Base-by-base conservation (phyloP, 192 early-diverging fungal species). In the Coemansia erecta region DNA sequence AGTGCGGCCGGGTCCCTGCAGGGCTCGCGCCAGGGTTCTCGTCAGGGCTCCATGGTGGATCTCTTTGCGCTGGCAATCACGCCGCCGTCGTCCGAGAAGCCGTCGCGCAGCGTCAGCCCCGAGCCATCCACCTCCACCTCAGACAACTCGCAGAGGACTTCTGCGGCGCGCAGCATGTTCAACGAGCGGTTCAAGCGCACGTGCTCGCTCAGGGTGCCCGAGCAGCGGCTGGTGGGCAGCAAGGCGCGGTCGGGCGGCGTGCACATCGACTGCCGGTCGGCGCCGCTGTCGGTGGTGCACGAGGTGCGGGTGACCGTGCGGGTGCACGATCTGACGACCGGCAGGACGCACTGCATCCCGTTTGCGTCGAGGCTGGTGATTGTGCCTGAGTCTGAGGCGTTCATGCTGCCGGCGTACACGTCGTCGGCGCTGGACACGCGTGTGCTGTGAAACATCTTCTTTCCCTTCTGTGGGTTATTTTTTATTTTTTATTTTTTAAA, bases 261-360 rank as follows among this genome's bases (percentile, higher is more conserved):
- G 7, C 72, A 69, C 13, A 69, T 65, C 8, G 72, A 75, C 41
- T 69, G 72, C 50, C 41, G 72, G 19, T 75, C 72, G 45, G 66
- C 67, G n/a, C 72, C 72, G 0, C 52, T 75, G 7, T 69, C 62
- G 7, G 50, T 75, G 8, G 43, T 48, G 6, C 72, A 75, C 39
- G 61, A 62, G 48, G 41, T 75, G 13, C 61, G 53, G 8, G 56
- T 69, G 18, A 50, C 35, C 8, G 7, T 71, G 43, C 52, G 64
- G 53, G 53, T 71, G 17, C 19, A 61, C 6, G 69, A 71, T 53
- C 50, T 49, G 45, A 49, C 26, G 17, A 26, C 62, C 13, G 40
- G 52, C 28, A 75, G 61, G 23, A 42, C 69, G 48, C 66, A 75
- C 18, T 26, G 63, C 8, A 58, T 75, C 37, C 72, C 72, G 26